Conservation (phyloP, 306 rosid genomes). For the Crotalaria pallida region DNA sequence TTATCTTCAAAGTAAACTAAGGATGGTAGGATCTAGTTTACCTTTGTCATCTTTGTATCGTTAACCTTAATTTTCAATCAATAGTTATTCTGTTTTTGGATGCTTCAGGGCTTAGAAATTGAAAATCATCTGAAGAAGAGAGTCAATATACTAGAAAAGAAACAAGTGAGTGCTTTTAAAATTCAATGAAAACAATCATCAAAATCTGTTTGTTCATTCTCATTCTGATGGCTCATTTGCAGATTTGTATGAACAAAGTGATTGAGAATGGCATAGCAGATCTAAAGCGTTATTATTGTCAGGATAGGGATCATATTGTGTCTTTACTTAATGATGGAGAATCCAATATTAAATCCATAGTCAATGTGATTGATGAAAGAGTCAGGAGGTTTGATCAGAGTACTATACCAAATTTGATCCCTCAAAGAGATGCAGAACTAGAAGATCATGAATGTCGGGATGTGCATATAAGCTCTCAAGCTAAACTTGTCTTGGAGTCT, state of each 20-base stretch:
- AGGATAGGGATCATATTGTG: constrained; percentile 45
- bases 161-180: constrained; percentile 54
- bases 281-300: constrained; percentile 48
- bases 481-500: constrained; percentile 24
- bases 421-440: constrained; percentile 39
- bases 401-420: constrained; percentile 25
- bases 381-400: constrained; percentile 36
- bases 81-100: constrained; percentile 16
- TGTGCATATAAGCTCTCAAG: constrained; percentile 44
- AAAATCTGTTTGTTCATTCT: constrained; percentile 16
- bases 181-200: not conserved
- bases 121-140: constrained; percentile 86
- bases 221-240: constrained; percentile 31
- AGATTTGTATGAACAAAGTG: constrained; percentile 50
- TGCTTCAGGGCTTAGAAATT: constrained; percentile 86
- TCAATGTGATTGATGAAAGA: constrained; percentile 49
- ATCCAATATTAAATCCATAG: constrained; percentile 48
- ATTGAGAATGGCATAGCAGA: constrained; percentile 48
- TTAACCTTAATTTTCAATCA: not conserved
- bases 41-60: not conserved
- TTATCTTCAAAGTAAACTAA: constrained; percentile 64
- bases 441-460: constrained; percentile 58
- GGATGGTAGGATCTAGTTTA: constrained; percentile 57
- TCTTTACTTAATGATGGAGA: constrained; percentile 64
- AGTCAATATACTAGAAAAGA: constrained; percentile 63